Evolutionary conservation across 1,284 basidiomycete species (phyloP).

Genomic region (Moesziomyces globuligerus): DNA sequence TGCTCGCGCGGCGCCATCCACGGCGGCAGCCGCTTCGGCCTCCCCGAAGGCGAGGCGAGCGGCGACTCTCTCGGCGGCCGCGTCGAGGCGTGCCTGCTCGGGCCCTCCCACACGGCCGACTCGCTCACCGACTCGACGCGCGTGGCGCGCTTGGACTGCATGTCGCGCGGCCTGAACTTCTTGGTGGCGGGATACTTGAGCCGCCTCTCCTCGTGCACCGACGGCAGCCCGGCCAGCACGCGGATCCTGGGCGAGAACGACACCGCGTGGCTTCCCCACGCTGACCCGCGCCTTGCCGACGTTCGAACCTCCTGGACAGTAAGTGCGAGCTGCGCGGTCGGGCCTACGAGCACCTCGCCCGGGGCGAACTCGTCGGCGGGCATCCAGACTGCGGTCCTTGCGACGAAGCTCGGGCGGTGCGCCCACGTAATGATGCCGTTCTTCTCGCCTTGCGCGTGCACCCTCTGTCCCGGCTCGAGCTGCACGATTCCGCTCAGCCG

Average conservation of each 20-base stretch:
- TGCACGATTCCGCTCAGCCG: conserved; percentile 10
- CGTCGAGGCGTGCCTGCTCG: background rate
- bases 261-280: conserved; percentile 1
- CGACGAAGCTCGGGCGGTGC: conserved; percentile 20
- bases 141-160: conserved; percentile 18
- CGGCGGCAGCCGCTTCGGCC: conserved; percentile 31
- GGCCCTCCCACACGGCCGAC: conserved; percentile 19
- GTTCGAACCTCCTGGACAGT: background rate
- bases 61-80: conserved; percentile 5
- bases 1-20: conserved; percentile 41
- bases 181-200: conserved; percentile 8
- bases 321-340: conserved; percentile 6
- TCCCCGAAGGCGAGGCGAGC: conserved; percentile 14
- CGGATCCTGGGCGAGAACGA: conserved; percentile 38
- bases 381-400: conserved; percentile 12
- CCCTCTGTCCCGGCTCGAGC: conserved; percentile 6
- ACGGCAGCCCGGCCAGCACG: conserved; percentile 39
- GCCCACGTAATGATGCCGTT: conserved; percentile 46
- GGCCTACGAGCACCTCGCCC: conserved; percentile 29
- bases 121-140: conserved; percentile 21
- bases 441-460: conserved; percentile 9
- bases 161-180: conserved; percentile 30
- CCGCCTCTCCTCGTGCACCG: conserved; percentile 30
- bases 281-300: background rate
- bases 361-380: conserved; percentile 25